Percentiles rank a stretch among this genome's conserved stretches.
Evolutionary conservation across 75 land plant species (phyloP).

Genomic region (Cupressus sempervirens): DNA sequence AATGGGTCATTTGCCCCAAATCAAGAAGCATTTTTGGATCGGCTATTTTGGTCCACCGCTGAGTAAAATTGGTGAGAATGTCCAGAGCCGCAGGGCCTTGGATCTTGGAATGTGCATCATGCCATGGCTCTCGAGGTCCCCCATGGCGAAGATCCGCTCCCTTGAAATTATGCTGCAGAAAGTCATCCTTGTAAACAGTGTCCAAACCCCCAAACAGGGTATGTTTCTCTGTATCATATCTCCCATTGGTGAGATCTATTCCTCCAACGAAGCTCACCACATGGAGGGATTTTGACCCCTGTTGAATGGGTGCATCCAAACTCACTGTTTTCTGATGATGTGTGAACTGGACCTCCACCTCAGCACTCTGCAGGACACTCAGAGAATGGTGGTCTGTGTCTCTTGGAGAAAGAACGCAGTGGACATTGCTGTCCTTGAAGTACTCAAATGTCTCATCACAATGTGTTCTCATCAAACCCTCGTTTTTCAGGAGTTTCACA

Average conservation of each 20-base stretch:
- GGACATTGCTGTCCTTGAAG: conserved; percentile 55
- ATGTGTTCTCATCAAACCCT: conserved; percentile 63
- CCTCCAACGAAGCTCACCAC: conserved; percentile 57
- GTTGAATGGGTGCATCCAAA: conserved; percentile 28
- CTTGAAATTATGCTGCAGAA: conserved; percentile 31
- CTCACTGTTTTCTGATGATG: conserved; percentile 51
- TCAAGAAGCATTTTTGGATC: not conserved
- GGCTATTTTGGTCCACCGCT: conserved; percentile 39
- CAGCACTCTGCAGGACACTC: conserved; percentile 21
- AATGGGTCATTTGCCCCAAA: not conserved
- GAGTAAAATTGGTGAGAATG: conserved; percentile 44
- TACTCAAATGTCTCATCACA: conserved; percentile 51
- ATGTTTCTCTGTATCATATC: conserved; percentile 50
- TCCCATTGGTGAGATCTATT: conserved; percentile 49
- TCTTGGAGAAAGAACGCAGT: conserved; percentile 57
- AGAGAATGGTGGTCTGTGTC: conserved; percentile 21
- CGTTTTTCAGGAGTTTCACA: conserved; percentile 35
- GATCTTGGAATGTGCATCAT: conserved; percentile 39
- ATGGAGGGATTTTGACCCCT: conserved; percentile 10
- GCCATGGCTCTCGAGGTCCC: conserved; percentile 66
- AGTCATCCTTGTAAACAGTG: conserved; percentile 31
- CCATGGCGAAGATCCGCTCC: conserved; percentile 29
- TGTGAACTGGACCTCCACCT: conserved; percentile 33
- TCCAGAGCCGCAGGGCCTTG: conserved; percentile 57
- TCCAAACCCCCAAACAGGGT: conserved; percentile 40